These are phyloP conservation scores for Rhizopus sp. DNA, from an alignment of 371 early-diverging fungal species.

Conservation along the genomic window DNA sequence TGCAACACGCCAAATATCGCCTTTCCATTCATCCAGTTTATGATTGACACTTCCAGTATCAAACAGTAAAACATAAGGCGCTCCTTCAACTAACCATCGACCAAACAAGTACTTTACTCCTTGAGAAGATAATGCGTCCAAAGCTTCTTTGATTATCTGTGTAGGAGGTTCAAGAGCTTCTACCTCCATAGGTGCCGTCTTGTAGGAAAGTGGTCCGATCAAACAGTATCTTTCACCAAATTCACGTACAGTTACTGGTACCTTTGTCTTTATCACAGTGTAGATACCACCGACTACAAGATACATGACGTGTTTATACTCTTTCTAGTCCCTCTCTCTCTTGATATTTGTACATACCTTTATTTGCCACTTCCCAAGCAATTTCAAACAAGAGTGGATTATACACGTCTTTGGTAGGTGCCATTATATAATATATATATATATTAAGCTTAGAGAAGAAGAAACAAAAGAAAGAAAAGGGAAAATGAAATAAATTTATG, in stretches of 20 bases:
- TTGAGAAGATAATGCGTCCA: conserved; percentile 67
- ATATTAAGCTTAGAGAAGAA: background rate
- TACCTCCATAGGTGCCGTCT: conserved; percentile 87
- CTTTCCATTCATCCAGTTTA: conserved; percentile 91
- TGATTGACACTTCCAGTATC: conserved; percentile 77
- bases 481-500: background rate
- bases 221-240: conserved; percentile 76
- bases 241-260: conserved; percentile 91
- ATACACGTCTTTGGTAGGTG: conserved; percentile 37
- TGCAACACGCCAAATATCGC: conserved; percentile 89
- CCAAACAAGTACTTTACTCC: conserved; percentile 88
- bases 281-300: conserved; percentile 94
- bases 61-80: conserved; percentile 90
- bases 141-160: conserved; percentile 66
- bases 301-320: background rate
- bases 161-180: conserved; percentile 78
- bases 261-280: conserved; percentile 96
- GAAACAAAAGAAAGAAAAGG: background rate
- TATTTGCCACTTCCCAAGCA: conserved; percentile 98
- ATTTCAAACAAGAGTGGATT: conserved; percentile 82
- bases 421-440: background rate
- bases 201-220: conserved; percentile 73
- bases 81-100: conserved; percentile 95
- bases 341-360: conserved; percentile 61
- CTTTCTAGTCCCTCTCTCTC: background rate